Evolutionary conservation across 2,329 filamentous ascomycete genomes (phyloP), one percentile per base, ranked within the genome.

Genomic region (Fusarium cicatricum): DNA sequence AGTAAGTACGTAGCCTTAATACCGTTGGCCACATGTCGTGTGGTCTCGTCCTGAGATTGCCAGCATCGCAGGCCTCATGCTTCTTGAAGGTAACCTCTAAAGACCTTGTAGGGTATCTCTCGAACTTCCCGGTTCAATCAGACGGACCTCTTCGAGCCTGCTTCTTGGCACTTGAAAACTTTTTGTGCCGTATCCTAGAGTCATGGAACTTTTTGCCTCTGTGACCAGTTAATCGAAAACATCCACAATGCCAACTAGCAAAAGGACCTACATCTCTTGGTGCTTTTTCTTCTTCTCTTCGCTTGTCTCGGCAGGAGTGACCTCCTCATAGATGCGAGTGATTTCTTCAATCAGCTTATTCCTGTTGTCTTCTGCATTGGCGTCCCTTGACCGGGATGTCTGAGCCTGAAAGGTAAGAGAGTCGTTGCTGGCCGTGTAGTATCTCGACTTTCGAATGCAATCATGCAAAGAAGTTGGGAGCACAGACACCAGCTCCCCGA

Each of bases 371-470:
- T 82, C 78, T 10, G 75, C 72, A 64, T 87, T 87, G 42, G 79
- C 77, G 14, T 74, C 73, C 39, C 82, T 75, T 33, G 80, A 83
- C 16, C 84, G 77, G 47, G 82, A 77, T 2, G 78, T 81, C 66
- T 87, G 84, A 0, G 82, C 82, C 47, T 85, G 79, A 29, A 87
- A 80, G 1, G 77, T 80, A 55, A 86, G 77, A 34, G 78, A 79
- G 66, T 86, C 82, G 55, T 71, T 84, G 31, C 76, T 70, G 34
- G 72, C 75, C 1, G 80, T 77, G 67, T 85, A 86, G 65, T 85
- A 85, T 37, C 76, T 82, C 3, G 82, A 86, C 19, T 69, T 62
- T n/a, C 81, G 77, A 26, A 86, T 62, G n/a, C 69, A 71, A 4
- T 66, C 32, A 34, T 82, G 81, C 29, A 87, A 56, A 14, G 82